Conservation (phyloP, 768 basidiomycete species). For the Lactarius quietus region DNA sequence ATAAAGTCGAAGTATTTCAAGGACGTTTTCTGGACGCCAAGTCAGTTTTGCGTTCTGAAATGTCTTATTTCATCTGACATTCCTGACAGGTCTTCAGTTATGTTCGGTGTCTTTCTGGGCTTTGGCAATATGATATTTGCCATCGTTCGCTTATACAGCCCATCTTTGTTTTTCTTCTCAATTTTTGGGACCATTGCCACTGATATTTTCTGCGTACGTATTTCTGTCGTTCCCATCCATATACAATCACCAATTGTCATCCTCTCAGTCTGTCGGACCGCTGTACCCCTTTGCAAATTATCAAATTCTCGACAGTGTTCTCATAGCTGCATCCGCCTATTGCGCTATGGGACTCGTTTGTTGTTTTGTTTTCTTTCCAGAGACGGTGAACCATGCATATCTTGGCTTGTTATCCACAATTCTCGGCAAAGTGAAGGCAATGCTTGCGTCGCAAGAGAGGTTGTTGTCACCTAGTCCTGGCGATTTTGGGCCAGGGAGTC, state of each 20-base stretch:
- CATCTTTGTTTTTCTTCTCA: constrained; percentile 43
- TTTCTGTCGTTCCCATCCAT: background rate
- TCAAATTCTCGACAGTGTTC: constrained; percentile 41
- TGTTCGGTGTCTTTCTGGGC: constrained; percentile 49
- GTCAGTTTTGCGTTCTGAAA: constrained; percentile 23
- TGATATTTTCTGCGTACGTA: constrained; percentile 41
- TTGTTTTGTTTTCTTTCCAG: constrained; percentile 49
- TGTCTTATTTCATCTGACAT: constrained; percentile 1
- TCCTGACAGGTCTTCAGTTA: constrained; percentile 37
- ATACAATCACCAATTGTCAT: background rate
- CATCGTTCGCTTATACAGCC: constrained; percentile 43
- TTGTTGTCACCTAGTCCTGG: constrained; percentile 28
- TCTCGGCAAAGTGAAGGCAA: constrained; percentile 31
- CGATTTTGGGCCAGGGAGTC: constrained; percentile 27
- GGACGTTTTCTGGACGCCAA: constrained; percentile 48
- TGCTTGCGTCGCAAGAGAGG: constrained; percentile 36
- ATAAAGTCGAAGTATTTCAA: constrained; percentile 42
- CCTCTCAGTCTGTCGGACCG: constrained; percentile 41
- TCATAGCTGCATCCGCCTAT: constrained; percentile 45
- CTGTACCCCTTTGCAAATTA: constrained; percentile 47
- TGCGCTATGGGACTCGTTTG: constrained; percentile 45
- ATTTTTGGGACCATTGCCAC: constrained; percentile 49
- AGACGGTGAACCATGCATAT: constrained; percentile 45
- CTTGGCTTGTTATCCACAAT: constrained; percentile 33
- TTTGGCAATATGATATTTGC: constrained; percentile 44